phyloP scores from a whole-genome alignment of 495 filamentous ascomycete genomes.

The Saxophila tyrrhenica region DNA sequence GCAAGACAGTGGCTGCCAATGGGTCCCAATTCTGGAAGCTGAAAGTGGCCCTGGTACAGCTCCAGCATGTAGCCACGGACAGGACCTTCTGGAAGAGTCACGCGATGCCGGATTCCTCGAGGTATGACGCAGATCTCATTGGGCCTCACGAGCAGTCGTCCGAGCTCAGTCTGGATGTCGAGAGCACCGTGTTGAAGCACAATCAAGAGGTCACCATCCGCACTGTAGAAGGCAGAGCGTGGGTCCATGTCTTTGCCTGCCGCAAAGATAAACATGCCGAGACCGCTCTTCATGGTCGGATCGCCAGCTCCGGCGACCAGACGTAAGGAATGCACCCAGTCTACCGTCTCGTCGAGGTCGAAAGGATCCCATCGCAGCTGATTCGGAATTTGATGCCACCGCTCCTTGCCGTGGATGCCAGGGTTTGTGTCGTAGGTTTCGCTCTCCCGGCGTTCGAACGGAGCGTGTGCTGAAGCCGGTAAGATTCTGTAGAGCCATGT shows the following conservation, averaged over 20 bases:
- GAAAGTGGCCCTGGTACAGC: conserved; percentile 74
- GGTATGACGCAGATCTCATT: conserved; percentile 87
- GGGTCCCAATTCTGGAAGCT: conserved; percentile 77
- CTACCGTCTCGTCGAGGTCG: conserved; percentile 57
- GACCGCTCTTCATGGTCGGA: conserved; percentile 64
- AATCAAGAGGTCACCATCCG: conserved; percentile 80
- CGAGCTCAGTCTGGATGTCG: conserved; percentile 78
- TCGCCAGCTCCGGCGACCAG: conserved; percentile 75
- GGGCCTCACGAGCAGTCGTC: conserved; percentile 68
- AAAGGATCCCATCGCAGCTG: conserved; percentile 91
- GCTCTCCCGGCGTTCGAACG: conserved; percentile 50
- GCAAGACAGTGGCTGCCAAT: conserved; percentile 82
- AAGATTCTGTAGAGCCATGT: conserved; percentile 91
- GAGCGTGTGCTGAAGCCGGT: conserved; percentile 68
- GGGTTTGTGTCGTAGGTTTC: conserved; percentile 43
- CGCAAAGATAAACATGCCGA: conserved; percentile 75
- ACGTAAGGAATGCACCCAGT: conserved; percentile 70
- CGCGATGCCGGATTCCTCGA: conserved; percentile 68
- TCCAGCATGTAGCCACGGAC: conserved; percentile 79
- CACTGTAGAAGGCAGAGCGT: conserved; percentile 71
- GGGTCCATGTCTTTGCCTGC: conserved; percentile 67
- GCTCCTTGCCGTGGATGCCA: conserved; percentile 30
- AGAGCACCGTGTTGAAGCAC: conserved; percentile 74
- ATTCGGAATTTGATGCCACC: conserved; percentile 62
- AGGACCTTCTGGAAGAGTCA: conserved; percentile 51